phyloP scores from a whole-genome alignment of 1,284 basidiomycete species.

The Leccinum subspadiceum region DNA sequence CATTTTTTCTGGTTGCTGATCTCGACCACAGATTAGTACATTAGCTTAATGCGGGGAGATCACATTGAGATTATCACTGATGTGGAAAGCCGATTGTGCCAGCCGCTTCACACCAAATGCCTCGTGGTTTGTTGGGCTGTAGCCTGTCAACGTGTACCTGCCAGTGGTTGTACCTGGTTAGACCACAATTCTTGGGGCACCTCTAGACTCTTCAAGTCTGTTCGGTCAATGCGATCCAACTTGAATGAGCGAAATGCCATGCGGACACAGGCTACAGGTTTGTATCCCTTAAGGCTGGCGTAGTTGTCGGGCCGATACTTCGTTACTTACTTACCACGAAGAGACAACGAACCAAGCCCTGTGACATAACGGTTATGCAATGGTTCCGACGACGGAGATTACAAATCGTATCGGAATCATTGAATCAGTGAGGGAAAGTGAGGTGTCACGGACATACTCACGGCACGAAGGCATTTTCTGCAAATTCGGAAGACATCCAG shows the following conservation, averaged over 20 bases:
- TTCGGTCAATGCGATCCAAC: background rate
- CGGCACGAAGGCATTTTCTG: constrained; percentile 3
- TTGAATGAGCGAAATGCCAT: constrained; percentile 5
- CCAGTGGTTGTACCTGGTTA: background rate
- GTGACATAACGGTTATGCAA: constrained; percentile 1
- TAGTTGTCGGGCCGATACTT: constrained; percentile 8
- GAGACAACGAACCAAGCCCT: background rate
- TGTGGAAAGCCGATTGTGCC: constrained; percentile 24
- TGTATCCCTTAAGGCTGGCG: background rate
- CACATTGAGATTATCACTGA: constrained; percentile 19
- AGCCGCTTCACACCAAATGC: constrained; percentile 6
- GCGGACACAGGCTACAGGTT: background rate
- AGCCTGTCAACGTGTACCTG: background rate
- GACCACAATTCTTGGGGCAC: background rate
- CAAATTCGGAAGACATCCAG: background rate
- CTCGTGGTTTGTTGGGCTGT: background rate
- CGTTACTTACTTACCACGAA: background rate
- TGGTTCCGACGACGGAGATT: constrained; percentile 1
- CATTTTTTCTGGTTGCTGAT: constrained; percentile 9
- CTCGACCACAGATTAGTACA: constrained; percentile 11
- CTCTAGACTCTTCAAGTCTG: background rate
- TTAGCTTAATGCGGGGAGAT: constrained; percentile 29
- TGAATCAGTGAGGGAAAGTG: constrained; percentile 11
- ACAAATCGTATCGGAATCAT: constrained; percentile 3
- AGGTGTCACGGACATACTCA: background rate